Evolutionary conservation across 805 yeast genomes (phyloP).

Genomic region (Scheffersomyces amazonensis): DNA sequence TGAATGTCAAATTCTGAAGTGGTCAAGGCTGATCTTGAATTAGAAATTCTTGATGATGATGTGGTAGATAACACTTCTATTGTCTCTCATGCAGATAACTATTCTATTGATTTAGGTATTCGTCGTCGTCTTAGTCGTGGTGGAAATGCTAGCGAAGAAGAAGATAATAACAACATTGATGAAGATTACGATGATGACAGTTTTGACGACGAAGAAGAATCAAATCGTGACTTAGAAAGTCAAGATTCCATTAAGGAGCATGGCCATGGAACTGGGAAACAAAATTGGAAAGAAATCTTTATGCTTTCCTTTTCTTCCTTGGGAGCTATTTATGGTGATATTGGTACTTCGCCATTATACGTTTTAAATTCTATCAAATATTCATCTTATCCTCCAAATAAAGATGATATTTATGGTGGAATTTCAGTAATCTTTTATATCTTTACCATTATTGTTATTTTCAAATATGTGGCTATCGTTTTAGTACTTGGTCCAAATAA

Average conservation of each 20-base stretch:
- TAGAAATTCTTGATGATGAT: background rate
- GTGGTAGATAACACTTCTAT: background rate
- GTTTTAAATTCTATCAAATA: slow-evolving; percentile 35
- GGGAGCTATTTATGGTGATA: slow-evolving; percentile 65
- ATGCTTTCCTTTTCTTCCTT: slow-evolving; percentile 42
- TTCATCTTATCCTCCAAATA: slow-evolving; percentile 25
- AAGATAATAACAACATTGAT: slow-evolving; percentile 2
- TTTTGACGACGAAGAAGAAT: slow-evolving; percentile 3
- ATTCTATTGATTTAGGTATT: background rate
- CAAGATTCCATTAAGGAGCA: slow-evolving; percentile 1
- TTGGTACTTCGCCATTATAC: slow-evolving; percentile 62
- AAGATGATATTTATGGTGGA: slow-evolving; percentile 47
- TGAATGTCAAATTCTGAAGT: background rate
- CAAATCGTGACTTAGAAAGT: background rate
- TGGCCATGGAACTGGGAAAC: slow-evolving; percentile 6
- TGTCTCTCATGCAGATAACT: background rate
- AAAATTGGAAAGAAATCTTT: slow-evolving; percentile 18
- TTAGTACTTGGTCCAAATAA: slow-evolving; percentile 51
- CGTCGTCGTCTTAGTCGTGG: background rate
- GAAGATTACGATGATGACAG: background rate
- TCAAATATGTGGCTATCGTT: slow-evolving; percentile 51
- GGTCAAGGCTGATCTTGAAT: background rate
- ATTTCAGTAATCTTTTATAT: slow-evolving; percentile 53
- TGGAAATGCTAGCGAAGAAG: background rate
- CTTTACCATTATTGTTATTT: slow-evolving; percentile 49